These are phyloP conservation scores for Aspergillus carlsbadensis DNA, from an alignment of 495 filamentous ascomycete species.

Conservation along the genomic window DNA sequence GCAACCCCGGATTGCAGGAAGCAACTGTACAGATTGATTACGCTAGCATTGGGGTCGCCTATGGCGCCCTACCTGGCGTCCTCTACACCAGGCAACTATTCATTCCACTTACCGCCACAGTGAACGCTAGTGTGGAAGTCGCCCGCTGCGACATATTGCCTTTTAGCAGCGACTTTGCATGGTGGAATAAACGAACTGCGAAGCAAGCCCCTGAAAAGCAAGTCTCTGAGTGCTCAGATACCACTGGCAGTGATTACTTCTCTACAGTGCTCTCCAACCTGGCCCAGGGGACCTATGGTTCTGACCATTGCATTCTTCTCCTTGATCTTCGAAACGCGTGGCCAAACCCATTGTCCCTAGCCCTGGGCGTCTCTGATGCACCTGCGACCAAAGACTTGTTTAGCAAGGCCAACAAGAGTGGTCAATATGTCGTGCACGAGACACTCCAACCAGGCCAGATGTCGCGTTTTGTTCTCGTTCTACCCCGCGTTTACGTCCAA, in stretches of 20 bases:
- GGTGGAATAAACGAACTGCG: slow-evolving; percentile 50
- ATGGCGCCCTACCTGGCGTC: slow-evolving; percentile 60
- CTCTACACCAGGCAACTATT: slow-evolving; percentile 85
- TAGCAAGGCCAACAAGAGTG: too few species aligned
- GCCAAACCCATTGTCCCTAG: slow-evolving; percentile 67
- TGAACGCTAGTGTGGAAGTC: slow-evolving; percentile 85
- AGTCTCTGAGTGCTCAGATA: slow-evolving; percentile 15
- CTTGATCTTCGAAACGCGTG: slow-evolving; percentile 87
- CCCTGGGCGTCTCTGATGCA: slow-evolving; percentile 50
- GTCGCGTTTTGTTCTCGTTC: slow-evolving; percentile 70
- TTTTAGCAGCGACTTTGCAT: slow-evolving; percentile 57
- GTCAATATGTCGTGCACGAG: slow-evolving; percentile 51
- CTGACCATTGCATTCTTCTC: slow-evolving; percentile 74
- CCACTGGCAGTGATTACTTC: slow-evolving; percentile 32
- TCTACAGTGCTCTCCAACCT: slow-evolving; percentile 43
- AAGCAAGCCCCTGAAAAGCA: too few species aligned
- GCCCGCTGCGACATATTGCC: slow-evolving; percentile 76
- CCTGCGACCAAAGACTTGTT: slow-evolving; percentile 14
- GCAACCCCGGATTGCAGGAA: slow-evolving; percentile 80
- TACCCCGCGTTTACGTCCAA: slow-evolving; percentile 72
- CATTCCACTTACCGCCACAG: slow-evolving; percentile 80
- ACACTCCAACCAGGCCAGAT: slow-evolving; percentile 76
- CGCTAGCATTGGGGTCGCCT: slow-evolving; percentile 62
- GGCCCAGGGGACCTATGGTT: slow-evolving; percentile 39
- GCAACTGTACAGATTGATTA: slow-evolving; percentile 84